These are phyloP conservation scores for Fraxinus quadrangulata DNA, from an alignment of 257 asterid species.

Conservation along the genomic window DNA sequence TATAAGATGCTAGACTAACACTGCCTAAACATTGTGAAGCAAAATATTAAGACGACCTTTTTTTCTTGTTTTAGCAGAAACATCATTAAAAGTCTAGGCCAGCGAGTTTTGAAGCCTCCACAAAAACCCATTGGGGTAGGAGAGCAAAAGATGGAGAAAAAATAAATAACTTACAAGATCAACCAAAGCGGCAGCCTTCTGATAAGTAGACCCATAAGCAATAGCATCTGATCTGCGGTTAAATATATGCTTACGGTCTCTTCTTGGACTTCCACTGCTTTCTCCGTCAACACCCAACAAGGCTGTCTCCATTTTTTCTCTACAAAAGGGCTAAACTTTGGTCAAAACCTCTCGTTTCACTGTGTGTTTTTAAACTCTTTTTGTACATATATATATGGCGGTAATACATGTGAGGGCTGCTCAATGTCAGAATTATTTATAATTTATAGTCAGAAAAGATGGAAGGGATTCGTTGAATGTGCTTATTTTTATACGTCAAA, in stretches of 20 bases:
- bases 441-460: background rate
- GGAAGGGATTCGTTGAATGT: background rate
- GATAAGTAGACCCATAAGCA: slow-evolving; percentile 78
- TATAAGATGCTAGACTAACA: background rate
- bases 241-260: slow-evolving; percentile 28
- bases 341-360: background rate
- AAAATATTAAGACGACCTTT: background rate
- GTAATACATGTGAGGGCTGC: background rate
- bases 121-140: background rate
- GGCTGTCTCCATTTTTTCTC: slow-evolving; percentile 53
- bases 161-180: slow-evolving; percentile 68
- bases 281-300: slow-evolving; percentile 42
- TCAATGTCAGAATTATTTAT: background rate
- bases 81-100: no score
- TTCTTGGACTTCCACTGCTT: slow-evolving; percentile 28
- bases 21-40: background rate
- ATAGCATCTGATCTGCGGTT: slow-evolving; percentile 63
- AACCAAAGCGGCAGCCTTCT: slow-evolving; percentile 94
- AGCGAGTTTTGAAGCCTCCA: no score
- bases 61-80: no score
- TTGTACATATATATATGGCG: background rate
- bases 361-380: background rate
- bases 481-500: background rate
- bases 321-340: background rate
- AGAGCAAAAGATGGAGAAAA: background rate